phyloP scores from a whole-genome alignment of 305 asterid genomes.

The Plantago coronopus region DNA sequence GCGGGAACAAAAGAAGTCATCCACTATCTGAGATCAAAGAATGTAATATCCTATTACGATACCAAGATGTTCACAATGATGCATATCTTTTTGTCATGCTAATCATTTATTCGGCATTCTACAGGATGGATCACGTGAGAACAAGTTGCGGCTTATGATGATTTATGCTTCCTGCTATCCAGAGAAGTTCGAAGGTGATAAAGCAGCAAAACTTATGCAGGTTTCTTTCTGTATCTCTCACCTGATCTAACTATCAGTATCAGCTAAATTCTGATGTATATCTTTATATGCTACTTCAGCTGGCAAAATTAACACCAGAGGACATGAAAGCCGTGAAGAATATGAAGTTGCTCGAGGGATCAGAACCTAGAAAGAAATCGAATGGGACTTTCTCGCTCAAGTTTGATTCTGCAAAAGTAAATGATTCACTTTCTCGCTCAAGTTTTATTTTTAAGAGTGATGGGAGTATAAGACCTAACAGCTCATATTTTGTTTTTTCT shows the following conservation, averaged over 20 bases:
- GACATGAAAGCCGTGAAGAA: slow-evolving; percentile 88
- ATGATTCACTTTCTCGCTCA: background rate
- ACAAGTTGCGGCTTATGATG: slow-evolving; percentile 83
- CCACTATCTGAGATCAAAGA: slow-evolving; percentile 56
- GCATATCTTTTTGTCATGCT: slow-evolving; percentile 17
- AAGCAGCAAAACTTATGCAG: slow-evolving; percentile 92
- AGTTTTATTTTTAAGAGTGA: background rate
- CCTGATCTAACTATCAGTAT: background rate
- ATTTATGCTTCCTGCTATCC: slow-evolving; percentile 83
- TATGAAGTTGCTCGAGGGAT: slow-evolving; percentile 75
- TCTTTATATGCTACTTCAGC: slow-evolving; percentile 40
- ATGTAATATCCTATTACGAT: slow-evolving; percentile 39
- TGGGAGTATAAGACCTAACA: slow-evolving; percentile 31
- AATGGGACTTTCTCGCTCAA: slow-evolving; percentile 74
- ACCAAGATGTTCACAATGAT: slow-evolving; percentile 11
- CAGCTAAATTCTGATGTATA: slow-evolving; percentile 11
- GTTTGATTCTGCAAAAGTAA: slow-evolving; percentile 88
- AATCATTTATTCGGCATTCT: slow-evolving; percentile 20
- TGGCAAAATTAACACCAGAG: slow-evolving; percentile 77
- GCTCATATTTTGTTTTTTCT: slow-evolving; percentile 32
- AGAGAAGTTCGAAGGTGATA: slow-evolving; percentile 93
- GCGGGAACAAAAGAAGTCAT: slow-evolving; percentile 97
- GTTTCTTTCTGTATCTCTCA: slow-evolving; percentile 34
- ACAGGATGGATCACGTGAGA: slow-evolving; percentile 61
- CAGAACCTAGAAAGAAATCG: slow-evolving; percentile 55